Evolutionary conservation across 371 early-diverging fungal genomes (phyloP).

Genomic region (Paraphysoderma sedebokerense): DNA sequence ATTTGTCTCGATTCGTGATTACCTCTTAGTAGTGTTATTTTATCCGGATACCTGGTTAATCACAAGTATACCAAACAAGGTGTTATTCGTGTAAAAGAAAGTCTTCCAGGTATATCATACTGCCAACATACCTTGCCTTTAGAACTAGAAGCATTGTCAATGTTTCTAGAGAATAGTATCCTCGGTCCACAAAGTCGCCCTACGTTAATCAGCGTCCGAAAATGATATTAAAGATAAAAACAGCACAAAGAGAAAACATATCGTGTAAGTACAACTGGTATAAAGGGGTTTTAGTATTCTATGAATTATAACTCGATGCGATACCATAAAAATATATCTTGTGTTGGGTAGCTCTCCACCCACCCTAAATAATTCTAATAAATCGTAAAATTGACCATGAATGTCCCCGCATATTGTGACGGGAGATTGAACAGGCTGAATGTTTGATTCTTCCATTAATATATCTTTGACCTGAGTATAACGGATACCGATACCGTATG

Average conservation of each 20-base stretch:
- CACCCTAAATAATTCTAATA: slow-evolving; percentile 92
- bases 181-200: slow-evolving; percentile 99
- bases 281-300: too few species aligned
- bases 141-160: slow-evolving; percentile 83
- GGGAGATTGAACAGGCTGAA: slow-evolving; percentile 85
- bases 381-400: slow-evolving; percentile 81
- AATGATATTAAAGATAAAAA: background rate
- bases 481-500: too few species aligned
- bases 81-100: background rate
- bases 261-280: too few species aligned
- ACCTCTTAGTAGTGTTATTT: slow-evolving; percentile 92
- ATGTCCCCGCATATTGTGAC: slow-evolving; percentile 84
- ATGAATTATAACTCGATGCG: too few species aligned
- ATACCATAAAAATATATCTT: slow-evolving; percentile 93
- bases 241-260: background rate
- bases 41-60: slow-evolving; percentile 73
- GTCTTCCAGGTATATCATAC: too few species aligned
- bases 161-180: slow-evolving; percentile 96
- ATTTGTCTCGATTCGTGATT: slow-evolving; percentile 98
- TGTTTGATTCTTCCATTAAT: slow-evolving; percentile 85
- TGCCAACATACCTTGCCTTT: slow-evolving; percentile 77
- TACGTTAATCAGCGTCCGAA: slow-evolving; percentile 4
- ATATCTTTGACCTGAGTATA: slow-evolving; percentile 71
- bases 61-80: background rate
- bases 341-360: slow-evolving; percentile 95